A percentile compares a stretch with the other conserved stretches of the same genome.
These are phyloP conservation scores for Fraxinus quadrangulata DNA, from an alignment of 257 asterid species.

Conservation along the genomic window DNA sequence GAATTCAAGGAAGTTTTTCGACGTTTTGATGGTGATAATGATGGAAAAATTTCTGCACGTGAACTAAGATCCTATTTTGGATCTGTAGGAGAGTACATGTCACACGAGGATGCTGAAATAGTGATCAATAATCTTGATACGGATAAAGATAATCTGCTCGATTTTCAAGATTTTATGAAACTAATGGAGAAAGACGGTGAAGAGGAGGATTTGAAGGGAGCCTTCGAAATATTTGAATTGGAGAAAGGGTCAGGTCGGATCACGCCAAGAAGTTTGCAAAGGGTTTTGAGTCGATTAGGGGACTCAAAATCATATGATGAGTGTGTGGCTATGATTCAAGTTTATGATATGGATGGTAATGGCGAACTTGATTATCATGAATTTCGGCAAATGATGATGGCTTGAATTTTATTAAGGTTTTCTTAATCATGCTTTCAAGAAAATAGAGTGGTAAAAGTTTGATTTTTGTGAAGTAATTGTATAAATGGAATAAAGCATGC, in stretches of 20 bases:
- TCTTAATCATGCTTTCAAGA: background rate
- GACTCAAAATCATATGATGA: slow-evolving; percentile 54
- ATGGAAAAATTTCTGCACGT: slow-evolving; percentile 51
- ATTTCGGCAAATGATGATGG: slow-evolving; percentile 58
- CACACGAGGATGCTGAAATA: slow-evolving; percentile 52
- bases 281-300: slow-evolving; percentile 53
- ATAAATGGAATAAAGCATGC: too few relatives aligned
- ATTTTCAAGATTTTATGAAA: slow-evolving; percentile 44
- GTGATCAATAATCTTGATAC: slow-evolving; percentile 40
- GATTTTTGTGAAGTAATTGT: too few relatives aligned
- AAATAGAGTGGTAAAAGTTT: background rate
- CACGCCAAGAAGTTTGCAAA: slow-evolving; percentile 59
- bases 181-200: slow-evolving; percentile 35
- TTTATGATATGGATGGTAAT: slow-evolving; percentile 55
- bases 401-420: slow-evolving; percentile 17
- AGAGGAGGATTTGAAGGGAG: slow-evolving; percentile 54
- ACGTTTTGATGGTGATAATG: slow-evolving; percentile 51
- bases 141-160: slow-evolving; percentile 47
- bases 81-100: slow-evolving; percentile 55
- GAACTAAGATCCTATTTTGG: slow-evolving; percentile 53
- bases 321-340: slow-evolving; percentile 55
- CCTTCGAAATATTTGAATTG: slow-evolving; percentile 47
- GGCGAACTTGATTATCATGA: slow-evolving; percentile 56
- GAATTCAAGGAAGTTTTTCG: slow-evolving; percentile 55
- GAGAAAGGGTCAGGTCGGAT: slow-evolving; percentile 63